Evolutionary conservation across 1,284 basidiomycete species (phyloP).

Genomic region (Ganoderma resinaceum): DNA sequence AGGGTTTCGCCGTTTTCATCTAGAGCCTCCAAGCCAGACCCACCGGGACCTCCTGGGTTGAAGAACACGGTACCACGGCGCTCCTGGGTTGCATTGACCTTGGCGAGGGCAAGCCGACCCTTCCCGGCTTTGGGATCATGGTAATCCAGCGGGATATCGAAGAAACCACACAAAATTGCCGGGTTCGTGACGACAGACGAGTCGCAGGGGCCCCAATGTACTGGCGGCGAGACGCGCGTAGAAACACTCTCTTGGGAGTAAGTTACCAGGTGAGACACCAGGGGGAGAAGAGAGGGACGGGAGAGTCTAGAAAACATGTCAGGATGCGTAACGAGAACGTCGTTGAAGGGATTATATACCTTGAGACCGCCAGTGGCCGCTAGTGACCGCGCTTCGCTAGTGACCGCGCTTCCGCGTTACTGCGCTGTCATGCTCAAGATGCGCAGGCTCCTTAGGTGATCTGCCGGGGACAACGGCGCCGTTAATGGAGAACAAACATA

Average conservation of each 20-base stretch:
- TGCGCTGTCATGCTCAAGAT: not conserved
- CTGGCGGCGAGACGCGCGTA: not conserved
- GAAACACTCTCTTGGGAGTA: not conserved
- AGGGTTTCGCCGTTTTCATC: not conserved
- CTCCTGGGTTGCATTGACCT: not conserved
- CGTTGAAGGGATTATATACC: not conserved
- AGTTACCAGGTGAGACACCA: not conserved
- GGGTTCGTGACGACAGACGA: not conserved
- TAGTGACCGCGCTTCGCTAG: not conserved
- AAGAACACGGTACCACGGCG: conserved; percentile 17
- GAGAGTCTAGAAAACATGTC: not conserved
- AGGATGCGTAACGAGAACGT: not conserved
- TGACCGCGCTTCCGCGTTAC: not conserved
- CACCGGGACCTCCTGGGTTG: conserved; percentile 28
- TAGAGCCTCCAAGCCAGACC: conserved; percentile 12
- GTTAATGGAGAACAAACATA: not conserved
- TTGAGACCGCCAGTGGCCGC: not conserved
- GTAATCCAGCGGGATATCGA: conserved; percentile 8
- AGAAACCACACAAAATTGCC: conserved; percentile 1
- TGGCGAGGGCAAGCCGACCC: conserved; percentile 5
- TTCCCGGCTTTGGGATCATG: not conserved
- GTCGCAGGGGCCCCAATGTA: not conserved
- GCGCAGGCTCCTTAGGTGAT: not conserved
- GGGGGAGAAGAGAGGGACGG: not conserved
- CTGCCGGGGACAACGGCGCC: not conserved